Evolutionary conservation across 2,329 filamentous ascomycete genomes (phyloP), one percentile per base, ranked within the genome.

Genomic region (Sordariomycetes sp.): DNA sequence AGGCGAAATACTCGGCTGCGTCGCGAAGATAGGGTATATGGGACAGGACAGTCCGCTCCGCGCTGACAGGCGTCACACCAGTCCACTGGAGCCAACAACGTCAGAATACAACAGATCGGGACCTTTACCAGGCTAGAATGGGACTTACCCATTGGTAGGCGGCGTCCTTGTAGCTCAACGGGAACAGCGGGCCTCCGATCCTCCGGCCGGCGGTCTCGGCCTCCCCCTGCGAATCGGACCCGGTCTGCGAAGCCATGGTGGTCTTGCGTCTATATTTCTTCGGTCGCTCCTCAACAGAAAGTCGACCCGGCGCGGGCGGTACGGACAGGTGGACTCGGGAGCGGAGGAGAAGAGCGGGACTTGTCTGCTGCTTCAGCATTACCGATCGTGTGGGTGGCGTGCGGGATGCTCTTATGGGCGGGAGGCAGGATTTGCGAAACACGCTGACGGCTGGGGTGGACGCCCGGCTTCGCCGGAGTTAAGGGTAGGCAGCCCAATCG

Each of bases 111-210:
- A 43, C 46, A 28, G 48, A 53, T n/a, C 32, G 28, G 11, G 2
- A 6, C 11, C 18, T 6, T 16, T 46, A n/a, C 16, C 18, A n/a
- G 37, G 12, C 12, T 16, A 1, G 56, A 57, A n/a, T n/a, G n/a
- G n/a, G n/a, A 78, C 85, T 62, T 73, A 90, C 88, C 90, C 94
- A 97, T 79, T 97, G 93, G 64, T 82, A 87, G 62, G 90, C 90
- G 18, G 90, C 93, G 60, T 96, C 91, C 67, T 92, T 94, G 74
- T 96, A 96, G 55, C 91, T 87, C 24, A 97, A 74, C 2, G 94
- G 92, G 64, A 99, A 97, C 71, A 81, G 86, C 1, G 65, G 55
- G 18, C 55, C 55, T 3, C 46, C 34, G n/a, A 50, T 1, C 22
- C 20, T 24, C 20, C 20, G 46, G 20, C 18, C n/a, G 46, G 46